Conservation (phyloP, 1,139 yeast genomes). For the Yamadazyma atmosphaerica region DNA sequence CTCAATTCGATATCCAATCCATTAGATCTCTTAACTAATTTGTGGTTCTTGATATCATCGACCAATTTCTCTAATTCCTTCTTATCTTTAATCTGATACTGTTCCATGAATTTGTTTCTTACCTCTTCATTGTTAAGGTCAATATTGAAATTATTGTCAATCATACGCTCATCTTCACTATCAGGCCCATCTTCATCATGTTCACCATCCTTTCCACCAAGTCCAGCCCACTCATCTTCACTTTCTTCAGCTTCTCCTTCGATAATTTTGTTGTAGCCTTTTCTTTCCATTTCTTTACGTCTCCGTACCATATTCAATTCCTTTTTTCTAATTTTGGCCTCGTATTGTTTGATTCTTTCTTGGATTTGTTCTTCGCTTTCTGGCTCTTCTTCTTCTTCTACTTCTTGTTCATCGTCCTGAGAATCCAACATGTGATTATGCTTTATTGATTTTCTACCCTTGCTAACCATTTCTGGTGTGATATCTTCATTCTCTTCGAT, state of each 20-base stretch:
- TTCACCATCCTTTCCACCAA: conserved; percentile 84
- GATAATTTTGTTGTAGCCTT: conserved; percentile 53
- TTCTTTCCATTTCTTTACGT: conserved; percentile 51
- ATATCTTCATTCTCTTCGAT: conserved; percentile 26
- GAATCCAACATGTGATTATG: conserved; percentile 16
- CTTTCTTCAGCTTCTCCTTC: conserved; percentile 95
- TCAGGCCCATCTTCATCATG: conserved; percentile 56
- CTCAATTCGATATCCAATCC: conserved; percentile 66
- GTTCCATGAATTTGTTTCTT: conserved; percentile 61
- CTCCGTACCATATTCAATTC: conserved; percentile 38
- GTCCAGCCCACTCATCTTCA: conserved; percentile 93
- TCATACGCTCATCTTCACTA: conserved; percentile 78
- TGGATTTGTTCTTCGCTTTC: conserved; percentile 28
- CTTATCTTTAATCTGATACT: conserved; percentile 68
- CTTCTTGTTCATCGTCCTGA: conserved; percentile 17
- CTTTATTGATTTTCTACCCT: conserved; percentile 23
- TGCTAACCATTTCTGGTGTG: conserved; percentile 26
- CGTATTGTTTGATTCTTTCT: conserved; percentile 34
- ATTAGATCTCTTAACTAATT: conserved; percentile 61
- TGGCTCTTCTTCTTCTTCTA: conserved; percentile 22
- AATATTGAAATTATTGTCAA: conserved; percentile 68
- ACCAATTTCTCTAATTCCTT: conserved; percentile 71
- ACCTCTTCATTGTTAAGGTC: conserved; percentile 62
- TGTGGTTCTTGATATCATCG: conserved; percentile 82
- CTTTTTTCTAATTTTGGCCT: conserved; percentile 38